Evolutionary conservation across 2,329 filamentous ascomycete species (phyloP).

Genomic region (Cercospora nicotianae): DNA sequence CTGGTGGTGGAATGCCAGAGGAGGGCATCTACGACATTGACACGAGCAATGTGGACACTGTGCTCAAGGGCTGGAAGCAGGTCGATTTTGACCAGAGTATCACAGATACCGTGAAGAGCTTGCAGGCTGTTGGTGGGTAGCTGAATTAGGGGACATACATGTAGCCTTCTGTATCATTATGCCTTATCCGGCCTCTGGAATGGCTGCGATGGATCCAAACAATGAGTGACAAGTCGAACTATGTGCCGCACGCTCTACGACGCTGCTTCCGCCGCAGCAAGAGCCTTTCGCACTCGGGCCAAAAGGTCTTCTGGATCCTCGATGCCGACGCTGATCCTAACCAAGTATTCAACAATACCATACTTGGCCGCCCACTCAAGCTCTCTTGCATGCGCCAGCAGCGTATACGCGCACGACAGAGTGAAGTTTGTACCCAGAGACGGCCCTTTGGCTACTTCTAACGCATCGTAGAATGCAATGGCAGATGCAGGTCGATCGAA

Average conservation of each 20-base stretch:
- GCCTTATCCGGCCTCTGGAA: not conserved
- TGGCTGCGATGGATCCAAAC: too few species aligned
- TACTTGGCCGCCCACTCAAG: not conserved
- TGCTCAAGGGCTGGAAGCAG: conserved; percentile 61
- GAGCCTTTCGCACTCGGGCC: not conserved
- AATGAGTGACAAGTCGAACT: too few species aligned
- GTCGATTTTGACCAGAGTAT: conserved; percentile 59
- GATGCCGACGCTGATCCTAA: not conserved
- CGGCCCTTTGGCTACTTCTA: not conserved
- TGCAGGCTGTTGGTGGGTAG: conserved; percentile 51
- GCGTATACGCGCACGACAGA: not conserved
- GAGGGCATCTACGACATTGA: conserved; percentile 57
- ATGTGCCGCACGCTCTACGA: not conserved
- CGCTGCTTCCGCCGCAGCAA: not conserved
- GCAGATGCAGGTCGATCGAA: not conserved
- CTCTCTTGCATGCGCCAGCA: not conserved
- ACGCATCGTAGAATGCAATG: not conserved
- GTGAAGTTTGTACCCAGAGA: not conserved
- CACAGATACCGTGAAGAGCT: conserved; percentile 62
- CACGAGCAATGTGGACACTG: conserved; percentile 52
- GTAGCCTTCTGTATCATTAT: not conserved
- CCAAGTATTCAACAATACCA: not conserved
- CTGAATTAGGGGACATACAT: not conserved
- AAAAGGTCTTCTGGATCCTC: not conserved
- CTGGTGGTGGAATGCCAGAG: conserved; percentile 49